Evolutionary conservation across 1,284 basidiomycete genomes (phyloP).

Genomic region (Ceratorhiza oryzae-sativae): DNA sequence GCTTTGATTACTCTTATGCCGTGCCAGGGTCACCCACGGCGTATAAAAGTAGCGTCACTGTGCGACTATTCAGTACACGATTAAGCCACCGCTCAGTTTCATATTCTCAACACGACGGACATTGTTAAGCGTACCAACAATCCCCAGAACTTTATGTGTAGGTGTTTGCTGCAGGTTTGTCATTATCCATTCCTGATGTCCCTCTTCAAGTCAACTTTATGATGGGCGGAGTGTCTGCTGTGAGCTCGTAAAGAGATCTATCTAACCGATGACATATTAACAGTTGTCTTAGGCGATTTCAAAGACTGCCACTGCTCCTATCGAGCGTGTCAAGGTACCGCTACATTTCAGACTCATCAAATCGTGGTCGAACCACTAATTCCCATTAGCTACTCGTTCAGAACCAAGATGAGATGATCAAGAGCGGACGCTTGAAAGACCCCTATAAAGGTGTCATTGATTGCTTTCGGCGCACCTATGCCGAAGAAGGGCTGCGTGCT

Average conservation of each 20-base stretch:
- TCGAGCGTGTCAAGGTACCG: slow-evolving; percentile 89
- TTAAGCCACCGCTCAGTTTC: slow-evolving; percentile 4
- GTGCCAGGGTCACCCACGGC: neutral
- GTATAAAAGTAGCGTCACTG: neutral
- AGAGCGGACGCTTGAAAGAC: slow-evolving; percentile 89
- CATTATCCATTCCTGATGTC: no score
- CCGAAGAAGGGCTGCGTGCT: slow-evolving; percentile 86
- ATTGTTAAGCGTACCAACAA: neutral
- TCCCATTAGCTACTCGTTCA: slow-evolving; percentile 80
- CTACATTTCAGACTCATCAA: slow-evolving; percentile 4
- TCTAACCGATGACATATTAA: slow-evolving; percentile 23
- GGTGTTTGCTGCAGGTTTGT: neutral
- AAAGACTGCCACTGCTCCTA: slow-evolving; percentile 97
- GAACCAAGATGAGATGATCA: slow-evolving; percentile 98
- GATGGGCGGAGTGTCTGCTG: slow-evolving; percentile 92
- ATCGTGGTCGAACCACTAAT: neutral
- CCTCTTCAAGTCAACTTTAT: slow-evolving; percentile 75
- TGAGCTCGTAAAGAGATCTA: slow-evolving; percentile 54
- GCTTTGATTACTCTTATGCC: neutral
- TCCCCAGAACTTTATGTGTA: slow-evolving; percentile 3
- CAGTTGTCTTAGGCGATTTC: slow-evolving; percentile 78
- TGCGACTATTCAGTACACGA: neutral
- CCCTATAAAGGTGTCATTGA: slow-evolving; percentile 95
- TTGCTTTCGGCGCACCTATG: slow-evolving; percentile 87
- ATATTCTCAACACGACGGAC: neutral